Base-by-base conservation (phyloP, 306 rosid species). In the peach (Prunus persica) region DNA sequence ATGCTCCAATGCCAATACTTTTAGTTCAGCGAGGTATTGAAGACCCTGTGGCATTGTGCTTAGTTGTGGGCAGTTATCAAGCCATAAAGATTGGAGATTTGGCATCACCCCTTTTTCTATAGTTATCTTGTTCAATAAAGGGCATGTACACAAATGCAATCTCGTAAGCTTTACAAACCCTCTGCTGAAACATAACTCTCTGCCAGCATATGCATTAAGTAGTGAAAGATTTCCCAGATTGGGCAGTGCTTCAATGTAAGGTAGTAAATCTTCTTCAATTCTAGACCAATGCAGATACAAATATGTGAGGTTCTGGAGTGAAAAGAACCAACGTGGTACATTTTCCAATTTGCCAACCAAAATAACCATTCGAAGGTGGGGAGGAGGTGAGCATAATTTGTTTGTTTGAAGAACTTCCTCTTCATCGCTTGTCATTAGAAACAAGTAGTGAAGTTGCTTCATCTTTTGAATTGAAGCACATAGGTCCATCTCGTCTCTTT, bases 331-430 rank as follows among this genome's bases (percentile, higher is more conserved):
- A 1, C 3, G 55, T 5, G 71, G 81, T 22, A 78, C 64, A 2
- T 8, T 78, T 6, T 57, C 71, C 19, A 78, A 49, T 69, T 62
- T 78, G 2, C 79, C 75, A 1, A 14, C 20, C 70, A 73, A 22
- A 10, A 0, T 2, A 20, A 80, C 54, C 0, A 0, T 19, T 41
- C 1, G 46, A 51, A 80, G 79, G 10, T 55, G n/a, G 1, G 58
- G 79, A 46, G 83, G 83, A 60, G 76, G 76, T 6, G 75, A 80
- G 50, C 43, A 12, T 24, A 67, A 27, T 1, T 62, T 47, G 30
- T 77, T 45, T 5, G 47, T 2, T 41, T 41, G 68, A 45, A 58
- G 69, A 16, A 27, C 15, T 46, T 57, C 69, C 1, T 76, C 80
- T 22, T 28, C 52, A 57, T 60, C 18, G 6, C 32, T 25, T 16